phyloP scores from a whole-genome alignment of 352 stramenopile genomes.

The Peronospora belbahrii region DNA sequence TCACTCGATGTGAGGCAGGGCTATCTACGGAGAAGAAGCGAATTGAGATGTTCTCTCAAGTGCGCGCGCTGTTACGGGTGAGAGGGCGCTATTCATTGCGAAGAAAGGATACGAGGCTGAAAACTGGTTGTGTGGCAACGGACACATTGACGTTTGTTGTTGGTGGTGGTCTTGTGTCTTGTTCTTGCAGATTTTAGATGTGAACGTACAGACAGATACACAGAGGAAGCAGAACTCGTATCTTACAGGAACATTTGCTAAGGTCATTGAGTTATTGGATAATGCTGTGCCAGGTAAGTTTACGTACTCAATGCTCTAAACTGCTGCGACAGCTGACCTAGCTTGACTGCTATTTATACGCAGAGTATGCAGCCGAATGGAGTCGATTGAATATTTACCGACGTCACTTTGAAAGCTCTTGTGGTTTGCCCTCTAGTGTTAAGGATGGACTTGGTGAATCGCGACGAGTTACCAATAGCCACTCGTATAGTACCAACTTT shows the following conservation, averaged over 20 bases:
- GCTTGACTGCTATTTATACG: neutral
- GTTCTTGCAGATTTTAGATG: constrained; percentile 47
- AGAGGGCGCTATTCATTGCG: neutral
- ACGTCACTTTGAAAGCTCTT: constrained; percentile 72
- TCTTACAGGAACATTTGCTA: constrained; percentile 46
- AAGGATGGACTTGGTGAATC: constrained; percentile 27
- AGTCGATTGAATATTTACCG: constrained; percentile 72
- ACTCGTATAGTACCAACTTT: constrained; percentile 9
- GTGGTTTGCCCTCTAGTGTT: constrained; percentile 44
- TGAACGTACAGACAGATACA: constrained; percentile 60
- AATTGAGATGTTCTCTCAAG: constrained; percentile 68
- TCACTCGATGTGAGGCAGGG: constrained; percentile 27
- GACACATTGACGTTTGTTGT: neutral
- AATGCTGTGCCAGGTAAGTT: constrained; percentile 45
- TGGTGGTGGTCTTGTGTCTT: neutral
- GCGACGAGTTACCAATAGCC: constrained; percentile 8
- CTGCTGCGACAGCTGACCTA: neutral
- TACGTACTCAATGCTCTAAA: neutral
- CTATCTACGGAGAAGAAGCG: constrained; percentile 56
- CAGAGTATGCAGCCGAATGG: constrained; percentile 64
- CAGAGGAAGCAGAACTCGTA: constrained; percentile 63
- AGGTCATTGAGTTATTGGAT: constrained; percentile 58
- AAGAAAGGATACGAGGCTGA: neutral
- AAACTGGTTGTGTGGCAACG: neutral
- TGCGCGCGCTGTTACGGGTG: constrained; percentile 61